Conservation (phyloP, 768 basidiomycete species). For the Agaricus blazei region DNA sequence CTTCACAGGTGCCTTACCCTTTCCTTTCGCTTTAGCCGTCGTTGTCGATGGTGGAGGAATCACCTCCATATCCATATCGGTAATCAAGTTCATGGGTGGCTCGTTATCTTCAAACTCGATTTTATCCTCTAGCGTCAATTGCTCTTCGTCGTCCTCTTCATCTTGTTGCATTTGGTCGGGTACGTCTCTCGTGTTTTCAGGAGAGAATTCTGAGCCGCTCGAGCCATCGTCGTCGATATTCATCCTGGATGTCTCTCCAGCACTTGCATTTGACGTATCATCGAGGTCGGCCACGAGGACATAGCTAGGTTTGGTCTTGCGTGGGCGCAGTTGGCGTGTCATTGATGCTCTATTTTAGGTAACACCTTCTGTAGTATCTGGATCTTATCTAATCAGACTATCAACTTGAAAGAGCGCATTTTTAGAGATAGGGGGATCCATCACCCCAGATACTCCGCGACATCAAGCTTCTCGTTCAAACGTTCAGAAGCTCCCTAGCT, state of each 20-base stretch:
- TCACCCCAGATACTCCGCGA: too few relatives aligned
- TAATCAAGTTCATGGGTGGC: constrained; percentile 12
- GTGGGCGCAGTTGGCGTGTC: constrained; percentile 51
- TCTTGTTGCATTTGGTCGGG: constrained; percentile 23
- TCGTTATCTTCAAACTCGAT: constrained; percentile 22
- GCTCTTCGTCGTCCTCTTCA: constrained; percentile 24
- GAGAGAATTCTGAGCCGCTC: constrained; percentile 55
- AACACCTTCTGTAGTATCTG: not conserved
- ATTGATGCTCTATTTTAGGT: constrained; percentile 25
- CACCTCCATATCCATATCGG: constrained; percentile 16
- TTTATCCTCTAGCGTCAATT: constrained; percentile 20
- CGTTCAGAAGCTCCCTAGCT: too few relatives aligned
- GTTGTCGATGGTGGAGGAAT: constrained; percentile 8
- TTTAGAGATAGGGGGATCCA: too few relatives aligned
- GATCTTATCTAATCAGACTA: constrained; percentile 6
- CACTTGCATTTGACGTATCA: constrained; percentile 19
- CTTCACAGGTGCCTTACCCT: constrained; percentile 22
- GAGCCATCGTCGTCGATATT: constrained; percentile 31
- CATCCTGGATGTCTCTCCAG: constrained; percentile 35
- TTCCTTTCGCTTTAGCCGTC: constrained; percentile 24
- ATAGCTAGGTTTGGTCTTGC: constrained; percentile 51
- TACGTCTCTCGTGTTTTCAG: constrained; percentile 26
- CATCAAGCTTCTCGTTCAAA: too few relatives aligned
- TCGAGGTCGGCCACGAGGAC: constrained; percentile 30
- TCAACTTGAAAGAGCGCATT: too few relatives aligned